phyloP scores from a whole-genome alignment of 306 rosid species.

The Hippophae gyantsensis region DNA sequence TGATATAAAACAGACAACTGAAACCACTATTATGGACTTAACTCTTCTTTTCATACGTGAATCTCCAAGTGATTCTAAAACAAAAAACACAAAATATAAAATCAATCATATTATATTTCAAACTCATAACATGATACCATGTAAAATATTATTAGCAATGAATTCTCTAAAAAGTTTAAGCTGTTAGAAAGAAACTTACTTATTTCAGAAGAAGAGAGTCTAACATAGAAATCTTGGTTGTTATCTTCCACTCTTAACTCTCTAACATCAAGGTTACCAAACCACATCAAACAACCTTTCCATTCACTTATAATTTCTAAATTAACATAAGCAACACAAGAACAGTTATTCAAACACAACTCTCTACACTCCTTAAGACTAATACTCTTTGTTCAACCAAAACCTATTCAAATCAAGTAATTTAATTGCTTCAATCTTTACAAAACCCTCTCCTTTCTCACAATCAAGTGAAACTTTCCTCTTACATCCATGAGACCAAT shows the following conservation, averaged over 20 bases:
- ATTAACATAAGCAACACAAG: slow-evolving; percentile 36
- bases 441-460: slow-evolving; percentile 22
- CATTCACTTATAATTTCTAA: slow-evolving; percentile 8
- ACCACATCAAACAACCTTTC: slow-evolving; percentile 33
- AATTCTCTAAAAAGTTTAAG: neutral
- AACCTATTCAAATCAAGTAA: slow-evolving; percentile 25
- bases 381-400: slow-evolving; percentile 18
- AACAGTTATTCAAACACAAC: slow-evolving; percentile 28
- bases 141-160: neutral
- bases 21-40: neutral
- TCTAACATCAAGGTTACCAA: slow-evolving; percentile 26
- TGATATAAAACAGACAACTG: neutral
- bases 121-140: no score
- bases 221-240: slow-evolving; percentile 22
- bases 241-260: slow-evolving; percentile 1
- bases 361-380: slow-evolving; percentile 19
- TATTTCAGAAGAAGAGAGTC: slow-evolving; percentile 27
- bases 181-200: neutral
- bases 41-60: neutral
- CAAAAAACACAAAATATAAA: neutral
- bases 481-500: slow-evolving; percentile 24
- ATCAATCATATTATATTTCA: neutral
- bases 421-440: slow-evolving; percentile 14
- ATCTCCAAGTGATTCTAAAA: neutral
- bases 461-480: slow-evolving; percentile 23